Evolutionary conservation across 352 stramenopile genomes (phyloP).

Genomic region (Globisporangium acanthophoron): DNA sequence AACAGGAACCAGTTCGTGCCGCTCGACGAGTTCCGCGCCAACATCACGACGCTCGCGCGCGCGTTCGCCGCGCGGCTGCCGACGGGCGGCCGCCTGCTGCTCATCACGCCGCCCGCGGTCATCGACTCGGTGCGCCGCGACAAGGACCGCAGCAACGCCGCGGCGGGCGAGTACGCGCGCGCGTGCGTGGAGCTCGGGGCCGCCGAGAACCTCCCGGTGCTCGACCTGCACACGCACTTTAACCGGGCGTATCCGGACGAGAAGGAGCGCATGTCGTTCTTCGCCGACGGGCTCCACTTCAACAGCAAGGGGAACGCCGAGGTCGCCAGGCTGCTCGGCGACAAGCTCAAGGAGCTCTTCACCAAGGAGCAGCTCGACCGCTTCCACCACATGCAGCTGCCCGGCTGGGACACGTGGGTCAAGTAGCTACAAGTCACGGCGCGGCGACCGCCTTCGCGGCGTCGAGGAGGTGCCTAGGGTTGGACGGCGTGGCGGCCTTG

Average conservation of each 20-base stretch:
- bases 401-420: constrained; percentile 8
- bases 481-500: constrained; percentile 34
- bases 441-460: constrained; percentile 9
- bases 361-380: constrained; percentile 1
- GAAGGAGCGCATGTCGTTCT: constrained; percentile 18
- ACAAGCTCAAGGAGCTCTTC: constrained; percentile 23
- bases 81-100: constrained; percentile 21
- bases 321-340: constrained; percentile 25
- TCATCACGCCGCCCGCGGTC: constrained; percentile 42
- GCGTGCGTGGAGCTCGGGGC: constrained; percentile 27
- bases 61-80: constrained; percentile 17
- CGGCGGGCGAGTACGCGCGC: constrained; percentile 28
- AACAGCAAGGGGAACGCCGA: constrained; percentile 36
- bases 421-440: not conserved
- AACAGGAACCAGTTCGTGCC: constrained; percentile 32
- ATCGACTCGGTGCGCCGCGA: constrained; percentile 26
- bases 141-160: constrained; percentile 33
- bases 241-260: constrained; percentile 21
- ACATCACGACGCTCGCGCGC: constrained; percentile 27
- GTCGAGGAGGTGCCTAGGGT: constrained; percentile 34
- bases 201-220: constrained; percentile 16
- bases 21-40: constrained; percentile 32
- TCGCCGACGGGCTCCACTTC: constrained; percentile 51
- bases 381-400: constrained; percentile 9
- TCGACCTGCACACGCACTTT: constrained; percentile 43